phyloP scores from a whole-genome alignment of 2,329 filamentous ascomycete species.

The Scedosporium aurantiacum region DNA sequence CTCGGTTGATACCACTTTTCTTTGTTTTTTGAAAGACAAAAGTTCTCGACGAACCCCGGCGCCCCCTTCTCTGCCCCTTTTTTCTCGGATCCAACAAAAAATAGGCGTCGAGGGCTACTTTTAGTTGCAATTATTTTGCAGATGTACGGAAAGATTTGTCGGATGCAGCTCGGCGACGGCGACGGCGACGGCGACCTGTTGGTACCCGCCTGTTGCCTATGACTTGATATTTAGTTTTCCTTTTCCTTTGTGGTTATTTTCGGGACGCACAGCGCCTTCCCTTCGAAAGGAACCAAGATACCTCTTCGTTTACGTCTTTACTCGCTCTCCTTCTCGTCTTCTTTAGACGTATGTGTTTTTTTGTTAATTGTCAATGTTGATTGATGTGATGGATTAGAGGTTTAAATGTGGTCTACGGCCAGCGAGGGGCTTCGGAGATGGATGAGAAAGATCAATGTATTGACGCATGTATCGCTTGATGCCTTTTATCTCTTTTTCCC shows the following conservation, averaged over 20 bases:
- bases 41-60: background rate
- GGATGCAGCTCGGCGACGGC: no score
- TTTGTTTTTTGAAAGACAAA: background rate
- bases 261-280: background rate
- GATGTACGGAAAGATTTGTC: no score
- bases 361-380: background rate
- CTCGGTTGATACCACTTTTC: background rate
- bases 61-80: background rate
- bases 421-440: no score
- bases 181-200: no score
- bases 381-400: background rate
- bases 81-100: background rate
- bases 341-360: constrained; percentile 1
- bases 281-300: background rate
- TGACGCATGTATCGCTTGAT: no score
- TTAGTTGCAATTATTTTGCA: no score
- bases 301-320: background rate
- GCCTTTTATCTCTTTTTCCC: no score
- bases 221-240: constrained; percentile 2
- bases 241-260: background rate
- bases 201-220: background rate
- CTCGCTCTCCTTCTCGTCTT: background rate
- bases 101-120: no score
- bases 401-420: background rate
- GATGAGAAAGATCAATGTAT: no score